Base-by-base conservation (phyloP, 2,329 filamentous ascomycete species). In the Aspergillus luchuensis region DNA sequence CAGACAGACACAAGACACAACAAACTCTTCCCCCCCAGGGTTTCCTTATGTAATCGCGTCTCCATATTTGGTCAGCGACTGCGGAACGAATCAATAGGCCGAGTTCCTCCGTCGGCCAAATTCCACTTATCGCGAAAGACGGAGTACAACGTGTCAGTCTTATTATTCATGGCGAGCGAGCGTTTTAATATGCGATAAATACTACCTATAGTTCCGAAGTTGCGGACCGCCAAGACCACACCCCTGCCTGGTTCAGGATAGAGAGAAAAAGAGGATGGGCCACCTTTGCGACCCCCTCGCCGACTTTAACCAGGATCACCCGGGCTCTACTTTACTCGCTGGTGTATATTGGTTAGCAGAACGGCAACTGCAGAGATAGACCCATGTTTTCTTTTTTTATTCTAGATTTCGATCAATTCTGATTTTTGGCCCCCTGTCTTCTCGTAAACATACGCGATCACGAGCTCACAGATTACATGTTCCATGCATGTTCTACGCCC, bases 401-500 rank as follows among this genome's bases (percentile, higher is more conserved):
- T 2, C 17, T 19, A 19, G 17, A 19, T 19, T 19, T 19, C n/a
- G n/a, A n/a, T n/a, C n/a, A n/a, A n/a, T n/a, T n/a, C n/a, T n/a
- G n/a, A n/a, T n/a, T 30, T 49, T 43, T 43, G 4, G 23, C 30
- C 19, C n/a, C 28, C 8, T 51, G 13, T 43, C 17, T 39, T 15
- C 28, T 51, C 50, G 21, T 56, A 10, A 11, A 45, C 28, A 6
- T 36, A 36, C 11, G 33, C 33, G 33, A 36, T 36, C 33, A 36
- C 11, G 25, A n/a, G 39, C 23, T 43, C 52, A 19, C 23, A 36
- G 52, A 64, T 68, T 66, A 68, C 64, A 70, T 70, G 66, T 75
- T 75, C 74, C 68, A 75, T 75, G 73, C 74, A 75, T 73, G 54
- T 76, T 76, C 73, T 75, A 68, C 72, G 72, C 64, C 67, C 63